Base-by-base conservation (phyloP, 495 filamentous ascomycete genomes). In the Cetradonia linearis region DNA sequence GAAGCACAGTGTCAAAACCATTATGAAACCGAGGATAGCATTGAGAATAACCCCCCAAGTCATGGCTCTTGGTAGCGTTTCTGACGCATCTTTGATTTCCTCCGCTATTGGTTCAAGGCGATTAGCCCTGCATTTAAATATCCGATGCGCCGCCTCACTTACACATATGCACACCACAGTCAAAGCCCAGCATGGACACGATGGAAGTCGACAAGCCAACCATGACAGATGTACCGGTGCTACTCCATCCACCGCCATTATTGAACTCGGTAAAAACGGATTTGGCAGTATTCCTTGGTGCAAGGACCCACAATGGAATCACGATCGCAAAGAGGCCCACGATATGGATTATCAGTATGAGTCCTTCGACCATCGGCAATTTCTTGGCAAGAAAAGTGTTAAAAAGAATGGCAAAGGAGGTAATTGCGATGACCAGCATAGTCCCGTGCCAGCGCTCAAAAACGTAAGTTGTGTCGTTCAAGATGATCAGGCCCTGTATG, bases 331-430 rank as follows among this genome's bases (percentile, higher is more conserved):
- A 55, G 18, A 67, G 34, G n/a, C 61, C 56, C 28, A 71, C 60
- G 34, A 70, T 63, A 48, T 86, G 84, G 16, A 85, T 70, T 13
- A 84, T 73, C 36, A 86, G 64, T 47, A 83, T 78, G 20, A 73
- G 55, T 13, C 70, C 62, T 27, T 71, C 65, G 1, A 69, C 65
- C 8, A 55, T 40, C 4, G 67, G 66, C 18, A 69, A 34, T 2
- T 67, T 27, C 38, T 61, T 62, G 33, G 66, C 54, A 1, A 67
- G 30, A 28, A 60, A 56, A 2, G 60, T 63, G 40, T 69, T 69
- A 53, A 65, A 59, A 10, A 79, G 31, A 18, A 79, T 72, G 11
- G 73, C 72, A 38, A 83, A 69, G 13, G 72, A 60, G 5, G 76
- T 71, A 30, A 79, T 72, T 28, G 73, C 68, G 55, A 80, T 71